Conservation (phyloP, 768 basidiomycete species). For the Rhodocollybia butyracea region DNA sequence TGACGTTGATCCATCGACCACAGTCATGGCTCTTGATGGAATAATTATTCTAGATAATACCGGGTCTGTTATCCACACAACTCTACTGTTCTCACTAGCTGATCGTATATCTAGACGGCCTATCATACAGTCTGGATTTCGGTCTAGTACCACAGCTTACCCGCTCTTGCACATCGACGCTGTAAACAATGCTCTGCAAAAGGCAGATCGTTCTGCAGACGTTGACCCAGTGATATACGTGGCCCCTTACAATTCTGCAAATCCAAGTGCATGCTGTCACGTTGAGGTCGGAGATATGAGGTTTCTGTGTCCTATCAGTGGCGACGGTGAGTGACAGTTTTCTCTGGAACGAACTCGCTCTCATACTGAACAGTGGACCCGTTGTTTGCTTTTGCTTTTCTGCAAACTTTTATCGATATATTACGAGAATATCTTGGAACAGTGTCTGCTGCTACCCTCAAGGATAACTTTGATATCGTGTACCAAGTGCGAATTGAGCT, state of each 20-base stretch:
- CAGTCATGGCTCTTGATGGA: constrained; percentile 86
- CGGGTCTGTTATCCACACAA: constrained; percentile 46
- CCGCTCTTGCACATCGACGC: constrained; percentile 86
- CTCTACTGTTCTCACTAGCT: constrained; percentile 9
- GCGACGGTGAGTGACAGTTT: constrained; percentile 62
- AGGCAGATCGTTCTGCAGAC: constrained; percentile 43
- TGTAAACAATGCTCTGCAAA: constrained; percentile 43
- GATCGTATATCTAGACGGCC: constrained; percentile 44
- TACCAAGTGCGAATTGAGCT: constrained; percentile 77
- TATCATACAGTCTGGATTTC: constrained; percentile 89
- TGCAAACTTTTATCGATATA: constrained; percentile 82
- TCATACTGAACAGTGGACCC: not conserved
- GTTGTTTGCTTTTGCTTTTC: constrained; percentile 87
- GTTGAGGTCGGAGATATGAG: constrained; percentile 71
- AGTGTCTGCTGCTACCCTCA: constrained; percentile 74
- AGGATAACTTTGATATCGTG: constrained; percentile 92
- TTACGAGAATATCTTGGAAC: constrained; percentile 85
- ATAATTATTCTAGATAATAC: constrained; percentile 74
- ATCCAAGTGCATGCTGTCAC: constrained; percentile 82
- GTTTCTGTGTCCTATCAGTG: constrained; percentile 78
- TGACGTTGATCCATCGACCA: too few species aligned
- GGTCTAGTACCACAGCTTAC: constrained; percentile 71
- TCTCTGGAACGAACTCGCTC: not conserved
- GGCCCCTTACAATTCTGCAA: constrained; percentile 39
- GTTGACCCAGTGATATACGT: constrained; percentile 79